A percentile compares a stretch with the other conserved stretches of the same genome.
These are phyloP conservation scores for Spatholobus suberectus DNA, from an alignment of 306 rosid genomes.

Conservation along the genomic window DNA sequence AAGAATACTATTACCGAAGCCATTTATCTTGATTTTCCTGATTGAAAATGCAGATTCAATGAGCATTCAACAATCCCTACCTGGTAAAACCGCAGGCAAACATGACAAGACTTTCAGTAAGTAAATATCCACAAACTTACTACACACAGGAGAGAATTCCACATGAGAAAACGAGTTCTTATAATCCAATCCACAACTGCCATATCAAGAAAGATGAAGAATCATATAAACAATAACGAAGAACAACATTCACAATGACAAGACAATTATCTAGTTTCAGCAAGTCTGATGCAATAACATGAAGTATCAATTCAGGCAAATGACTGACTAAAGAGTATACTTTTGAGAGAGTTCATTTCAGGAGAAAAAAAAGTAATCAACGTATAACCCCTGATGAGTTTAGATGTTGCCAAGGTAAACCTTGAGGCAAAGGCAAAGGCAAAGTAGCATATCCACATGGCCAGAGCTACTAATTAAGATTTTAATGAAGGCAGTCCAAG, in stretches of 20 bases:
- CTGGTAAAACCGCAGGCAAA: neutral
- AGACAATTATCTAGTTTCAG: conserved; percentile 11
- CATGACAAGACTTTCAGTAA: neutral
- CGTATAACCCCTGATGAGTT: neutral
- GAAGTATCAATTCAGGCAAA: neutral
- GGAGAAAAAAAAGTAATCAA: neutral
- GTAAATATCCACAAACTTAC: conserved; percentile 16
- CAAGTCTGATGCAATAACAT: neutral
- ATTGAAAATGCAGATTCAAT: conserved; percentile 17
- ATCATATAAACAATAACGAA: conserved; percentile 8
- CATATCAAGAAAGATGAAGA: neutral
- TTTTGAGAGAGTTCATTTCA: neutral
- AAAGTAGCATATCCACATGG: conserved; percentile 9
- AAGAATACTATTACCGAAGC: neutral
- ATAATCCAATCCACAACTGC: neutral
- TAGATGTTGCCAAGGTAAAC: neutral
- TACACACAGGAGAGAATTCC: neutral
- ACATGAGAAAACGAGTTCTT: neutral
- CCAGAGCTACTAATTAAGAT: neutral
- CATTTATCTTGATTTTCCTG: neutral
- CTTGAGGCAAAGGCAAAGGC: conserved; percentile 5
- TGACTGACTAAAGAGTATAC: neutral
- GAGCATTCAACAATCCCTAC: neutral
- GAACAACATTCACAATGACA: neutral
- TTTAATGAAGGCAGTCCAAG: neutral